phyloP scores from a whole-genome alignment of 2,329 filamentous ascomycete genomes.

The Nigrospora osmanthi region DNA sequence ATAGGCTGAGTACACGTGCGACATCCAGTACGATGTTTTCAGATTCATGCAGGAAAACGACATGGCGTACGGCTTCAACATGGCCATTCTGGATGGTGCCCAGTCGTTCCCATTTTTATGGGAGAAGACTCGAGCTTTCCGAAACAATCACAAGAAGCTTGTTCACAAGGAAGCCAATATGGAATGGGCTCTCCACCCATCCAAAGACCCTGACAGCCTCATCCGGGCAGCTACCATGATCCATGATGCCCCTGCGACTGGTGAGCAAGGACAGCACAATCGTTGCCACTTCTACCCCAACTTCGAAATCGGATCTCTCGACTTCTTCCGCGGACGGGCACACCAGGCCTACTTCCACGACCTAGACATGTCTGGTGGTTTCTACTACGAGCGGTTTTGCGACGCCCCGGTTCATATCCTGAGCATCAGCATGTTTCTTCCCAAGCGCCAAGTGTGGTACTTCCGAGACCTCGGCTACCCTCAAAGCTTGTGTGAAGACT shows the following conservation, averaged over 20 bases:
- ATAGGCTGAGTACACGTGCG: conserved; percentile 45
- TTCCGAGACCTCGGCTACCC: conserved; percentile 38
- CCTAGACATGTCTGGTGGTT: conserved; percentile 38
- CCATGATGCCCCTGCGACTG: background rate
- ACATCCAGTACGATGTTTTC: conserved; percentile 79
- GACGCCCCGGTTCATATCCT: conserved; percentile 46
- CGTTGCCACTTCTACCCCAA: conserved; percentile 43
- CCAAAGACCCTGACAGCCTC: conserved; percentile 8
- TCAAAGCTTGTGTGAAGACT: conserved; percentile 34
- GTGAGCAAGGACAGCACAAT: conserved; percentile 32
- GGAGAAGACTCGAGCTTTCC: conserved; percentile 35
- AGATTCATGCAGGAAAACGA: conserved; percentile 78
- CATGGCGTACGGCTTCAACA: conserved; percentile 66
- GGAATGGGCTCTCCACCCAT: conserved; percentile 35
- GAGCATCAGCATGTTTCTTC: conserved; percentile 44
- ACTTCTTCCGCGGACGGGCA: conserved; percentile 39
- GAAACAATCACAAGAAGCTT: conserved; percentile 32
- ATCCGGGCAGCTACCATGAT: conserved; percentile 1
- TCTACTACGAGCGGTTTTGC: conserved; percentile 37
- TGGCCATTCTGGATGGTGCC: conserved; percentile 36
- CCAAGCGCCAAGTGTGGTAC: conserved; percentile 41
- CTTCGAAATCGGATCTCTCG: conserved; percentile 45
- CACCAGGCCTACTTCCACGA: conserved; percentile 40
- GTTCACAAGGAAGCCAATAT: conserved; percentile 39
- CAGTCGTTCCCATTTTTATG: conserved; percentile 35